A percentile compares a stretch with the other conserved stretches of the same genome.
phyloP scores from a whole-genome alignment of 306 rosid species.

The Leucaena leucocephala region DNA sequence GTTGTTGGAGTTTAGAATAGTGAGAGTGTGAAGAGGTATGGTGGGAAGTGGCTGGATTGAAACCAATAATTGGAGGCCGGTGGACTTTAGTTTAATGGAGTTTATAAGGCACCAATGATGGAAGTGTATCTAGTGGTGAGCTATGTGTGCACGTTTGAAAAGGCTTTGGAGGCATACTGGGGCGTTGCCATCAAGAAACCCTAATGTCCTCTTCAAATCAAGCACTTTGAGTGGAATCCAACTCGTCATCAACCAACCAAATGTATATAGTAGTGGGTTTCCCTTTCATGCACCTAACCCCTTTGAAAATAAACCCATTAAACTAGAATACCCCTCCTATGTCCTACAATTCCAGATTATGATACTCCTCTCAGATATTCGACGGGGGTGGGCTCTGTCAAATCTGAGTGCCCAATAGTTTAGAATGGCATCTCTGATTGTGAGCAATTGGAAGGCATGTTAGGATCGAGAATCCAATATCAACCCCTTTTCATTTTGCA shows the following conservation, averaged over 20 bases:
- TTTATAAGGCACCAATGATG: constrained; percentile 54
- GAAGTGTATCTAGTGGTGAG: constrained; percentile 54
- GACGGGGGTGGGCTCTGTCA: constrained; percentile 57
- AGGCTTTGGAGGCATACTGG: constrained; percentile 49
- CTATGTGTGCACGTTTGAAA: constrained; percentile 66
- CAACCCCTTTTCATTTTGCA: background rate
- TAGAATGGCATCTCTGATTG: constrained; percentile 40
- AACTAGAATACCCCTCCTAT: constrained; percentile 38
- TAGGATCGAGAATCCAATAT: constrained; percentile 26
- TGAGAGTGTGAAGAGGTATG: constrained; percentile 14
- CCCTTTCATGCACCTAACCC: constrained; percentile 91
- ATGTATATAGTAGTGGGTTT: constrained; percentile 77
- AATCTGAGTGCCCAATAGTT: constrained; percentile 68
- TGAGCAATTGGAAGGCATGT: constrained; percentile 36
- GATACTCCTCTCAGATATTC: constrained; percentile 52
- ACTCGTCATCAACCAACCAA: constrained; percentile 76
- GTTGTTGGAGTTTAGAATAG: constrained; percentile 14
- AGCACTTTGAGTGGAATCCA: constrained; percentile 93
- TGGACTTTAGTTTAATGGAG: constrained; percentile 42
- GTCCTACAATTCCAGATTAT: constrained; percentile 41
- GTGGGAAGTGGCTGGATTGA: constrained; percentile 31
- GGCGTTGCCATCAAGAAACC: constrained; percentile 56
- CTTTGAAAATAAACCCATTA: constrained; percentile 56
- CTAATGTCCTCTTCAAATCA: constrained; percentile 60
- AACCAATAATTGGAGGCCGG: constrained; percentile 57